A percentile compares a stretch with the other conserved stretches of the same genome.
phyloP scores from a whole-genome alignment of 1,284 basidiomycete species.

The Flammula alnicola region DNA sequence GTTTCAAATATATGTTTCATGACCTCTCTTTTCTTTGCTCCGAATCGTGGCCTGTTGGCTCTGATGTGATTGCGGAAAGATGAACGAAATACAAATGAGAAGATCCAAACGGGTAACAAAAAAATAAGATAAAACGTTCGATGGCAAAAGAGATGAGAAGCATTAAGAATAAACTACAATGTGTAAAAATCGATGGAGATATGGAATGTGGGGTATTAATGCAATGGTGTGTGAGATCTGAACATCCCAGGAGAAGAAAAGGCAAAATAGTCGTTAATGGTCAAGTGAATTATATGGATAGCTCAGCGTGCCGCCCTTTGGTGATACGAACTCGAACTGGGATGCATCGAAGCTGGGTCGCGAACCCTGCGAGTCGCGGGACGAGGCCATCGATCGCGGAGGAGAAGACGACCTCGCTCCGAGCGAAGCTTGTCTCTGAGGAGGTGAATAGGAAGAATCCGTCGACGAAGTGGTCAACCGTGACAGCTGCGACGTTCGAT shows the following conservation, averaged over 20 bases:
- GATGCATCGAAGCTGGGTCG: slow-evolving; percentile 50
- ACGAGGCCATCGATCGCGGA: slow-evolving; percentile 39
- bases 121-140: slow-evolving; percentile 6
- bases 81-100: background rate
- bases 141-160: slow-evolving; percentile 10
- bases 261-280: slow-evolving; percentile 25
- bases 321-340: slow-evolving; percentile 55
- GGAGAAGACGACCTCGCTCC: slow-evolving; percentile 33
- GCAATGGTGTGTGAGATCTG: slow-evolving; percentile 8
- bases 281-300: slow-evolving; percentile 45
- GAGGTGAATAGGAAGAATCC: slow-evolving; percentile 36
- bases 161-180: slow-evolving; percentile 23
- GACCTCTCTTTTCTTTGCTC: slow-evolving; percentile 10
- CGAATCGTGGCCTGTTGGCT: slow-evolving; percentile 1
- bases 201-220: slow-evolving; percentile 12
- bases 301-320: slow-evolving; percentile 39
- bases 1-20: slow-evolving; percentile 26
- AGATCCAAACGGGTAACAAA: slow-evolving; percentile 10
- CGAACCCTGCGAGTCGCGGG: slow-evolving; percentile 41
- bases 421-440: slow-evolving; percentile 23
- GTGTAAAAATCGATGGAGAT: slow-evolving; percentile 13
- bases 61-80: slow-evolving; percentile 3
- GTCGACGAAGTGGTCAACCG: slow-evolving; percentile 39
- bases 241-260: slow-evolving; percentile 11
- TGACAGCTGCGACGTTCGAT: slow-evolving; percentile 33